These are phyloP conservation scores for Talaromyces nanjingensis DNA, from an alignment of 495 filamentous ascomycete genomes.

Conservation along the genomic window DNA sequence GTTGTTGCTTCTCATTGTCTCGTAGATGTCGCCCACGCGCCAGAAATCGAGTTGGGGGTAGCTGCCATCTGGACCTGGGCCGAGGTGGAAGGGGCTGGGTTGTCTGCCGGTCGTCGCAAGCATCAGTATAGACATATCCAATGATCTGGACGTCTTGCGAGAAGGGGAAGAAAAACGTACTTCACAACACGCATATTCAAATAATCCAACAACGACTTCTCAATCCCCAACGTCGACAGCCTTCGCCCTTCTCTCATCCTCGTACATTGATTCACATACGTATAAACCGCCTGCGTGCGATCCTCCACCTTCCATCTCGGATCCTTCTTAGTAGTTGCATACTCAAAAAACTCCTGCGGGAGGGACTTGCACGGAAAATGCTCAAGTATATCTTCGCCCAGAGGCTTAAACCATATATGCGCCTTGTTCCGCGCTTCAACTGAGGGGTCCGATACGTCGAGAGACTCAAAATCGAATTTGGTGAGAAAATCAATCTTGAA, in stretches of 20 bases:
- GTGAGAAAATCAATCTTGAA: neutral
- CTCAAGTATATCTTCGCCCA: neutral
- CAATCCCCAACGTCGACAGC: neutral
- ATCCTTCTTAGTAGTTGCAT: neutral
- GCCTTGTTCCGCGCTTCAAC: neutral
- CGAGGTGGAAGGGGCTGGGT: neutral
- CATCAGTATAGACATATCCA: neutral
- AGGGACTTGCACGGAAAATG: neutral
- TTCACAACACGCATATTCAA: neutral
- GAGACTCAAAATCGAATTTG: neutral
- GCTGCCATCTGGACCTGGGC: neutral
- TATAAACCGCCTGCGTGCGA: neutral
- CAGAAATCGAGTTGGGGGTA: neutral
- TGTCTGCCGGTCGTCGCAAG: neutral
- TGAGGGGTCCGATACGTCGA: neutral
- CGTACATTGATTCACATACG: neutral
- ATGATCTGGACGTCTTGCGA: neutral
- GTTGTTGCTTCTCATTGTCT: neutral
- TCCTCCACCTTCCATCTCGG: neutral
- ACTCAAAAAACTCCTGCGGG: neutral
- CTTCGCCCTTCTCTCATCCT: neutral
- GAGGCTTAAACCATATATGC: neutral
- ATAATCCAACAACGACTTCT: neutral
- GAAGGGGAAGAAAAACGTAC: neutral
- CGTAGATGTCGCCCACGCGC: neutral